Base-by-base conservation (phyloP, 1,284 basidiomycete species). In the Rugosomyces carneus region DNA sequence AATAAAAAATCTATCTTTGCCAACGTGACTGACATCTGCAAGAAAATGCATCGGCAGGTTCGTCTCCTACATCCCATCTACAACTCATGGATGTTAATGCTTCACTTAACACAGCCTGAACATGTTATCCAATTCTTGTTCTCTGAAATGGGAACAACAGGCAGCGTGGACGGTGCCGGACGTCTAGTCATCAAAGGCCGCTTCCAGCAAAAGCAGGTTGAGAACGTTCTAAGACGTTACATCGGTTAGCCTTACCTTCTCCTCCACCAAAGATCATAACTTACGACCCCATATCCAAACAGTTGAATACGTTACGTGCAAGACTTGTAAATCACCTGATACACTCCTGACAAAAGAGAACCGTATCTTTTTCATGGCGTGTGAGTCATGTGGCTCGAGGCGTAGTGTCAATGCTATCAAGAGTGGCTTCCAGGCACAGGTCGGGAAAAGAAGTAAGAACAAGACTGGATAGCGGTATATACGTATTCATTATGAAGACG, bases 281-380 rank as follows among this genome's bases (percentile, higher is more conserved):
- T n/a, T n/a, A n/a, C n/a, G n/a, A n/a, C n/a, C n/a, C n/a, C n/a
- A n/a, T n/a, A n/a, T n/a, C 9, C 11, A 16, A 43, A 47, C 34
- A 2, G 94, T 95, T 57, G 95, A 99, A 72, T 99, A 99, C 71
- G 96, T 99, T 48, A 97, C 93, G 35, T 99, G 95, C 82, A 96
- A 97, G 72, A 99, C 95, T 32, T 99, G 95, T 80, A 98, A 97
- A 73, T 97, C 94, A 3, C 92, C 93, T 42, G 94, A 98, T 65
- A 99, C 95, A 4, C 79, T 95, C 16, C 80, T 99, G 39, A 88
- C 88, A 40, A 98, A 98, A 70, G 93, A 98, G 71, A 97, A 98
- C 70, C 90, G 95, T 70, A 92, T 99, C 63, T 98, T 95, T 78
- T 99, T 99, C 77, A 93, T 99, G 79, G 84, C 90, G 0, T 98